phyloP scores from a whole-genome alignment of 2,329 filamentous ascomycete species.

The Diaporthe australafricana region DNA sequence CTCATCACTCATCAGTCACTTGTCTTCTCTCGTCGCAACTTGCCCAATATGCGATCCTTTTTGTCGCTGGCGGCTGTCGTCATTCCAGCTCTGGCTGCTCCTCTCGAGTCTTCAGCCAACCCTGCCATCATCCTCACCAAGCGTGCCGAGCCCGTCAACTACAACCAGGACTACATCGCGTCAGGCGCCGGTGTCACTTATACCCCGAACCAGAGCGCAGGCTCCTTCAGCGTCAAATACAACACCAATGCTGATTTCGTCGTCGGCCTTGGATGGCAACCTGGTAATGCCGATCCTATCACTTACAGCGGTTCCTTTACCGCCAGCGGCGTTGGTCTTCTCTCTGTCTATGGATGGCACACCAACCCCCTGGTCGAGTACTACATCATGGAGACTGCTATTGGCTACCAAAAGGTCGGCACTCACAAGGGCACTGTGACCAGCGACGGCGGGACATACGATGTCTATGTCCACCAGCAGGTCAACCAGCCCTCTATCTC shows the following conservation, averaged over 20 bases:
- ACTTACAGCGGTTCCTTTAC: conserved; percentile 46
- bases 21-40: background rate
- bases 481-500: conserved; percentile 57
- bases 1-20: conserved; percentile 7
- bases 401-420: conserved; percentile 13
- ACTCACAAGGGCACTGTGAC: conserved; percentile 42
- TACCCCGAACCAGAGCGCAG: conserved; percentile 50
- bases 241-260: conserved; percentile 62
- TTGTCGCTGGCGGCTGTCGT: background rate
- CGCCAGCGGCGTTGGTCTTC: conserved; percentile 45
- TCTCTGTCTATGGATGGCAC: conserved; percentile 52
- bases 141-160: conserved; percentile 39
- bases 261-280: conserved; percentile 69
- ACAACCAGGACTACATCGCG: conserved; percentile 55
- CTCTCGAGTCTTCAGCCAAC: conserved; percentile 3
- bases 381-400: conserved; percentile 2
- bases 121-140: conserved; percentile 9
- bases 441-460: conserved; percentile 50
- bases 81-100: background rate
- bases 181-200: conserved; percentile 50
- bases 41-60: conserved; percentile 2
- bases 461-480: conserved; percentile 48
- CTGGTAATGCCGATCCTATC: conserved; percentile 50
- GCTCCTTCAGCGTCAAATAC: conserved; percentile 57
- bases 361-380: conserved; percentile 51